Conservation (phyloP, 805 yeast species). For the Saccharomycopsis selenospora region DNA sequence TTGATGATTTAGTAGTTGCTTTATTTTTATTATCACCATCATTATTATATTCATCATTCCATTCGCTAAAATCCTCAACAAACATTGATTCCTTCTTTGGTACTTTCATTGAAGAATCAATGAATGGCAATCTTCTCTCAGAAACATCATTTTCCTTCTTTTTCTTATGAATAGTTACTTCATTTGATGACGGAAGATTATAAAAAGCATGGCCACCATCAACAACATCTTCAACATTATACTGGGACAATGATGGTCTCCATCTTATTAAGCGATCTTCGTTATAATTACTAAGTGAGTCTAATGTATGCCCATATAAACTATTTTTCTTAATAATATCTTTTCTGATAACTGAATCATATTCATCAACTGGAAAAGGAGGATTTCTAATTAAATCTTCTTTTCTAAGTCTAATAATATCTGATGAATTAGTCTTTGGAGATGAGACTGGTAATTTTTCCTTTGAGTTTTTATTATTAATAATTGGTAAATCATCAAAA, state of each 20-base stretch:
- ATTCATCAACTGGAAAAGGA: constrained; percentile 5
- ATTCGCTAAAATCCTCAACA: not conserved
- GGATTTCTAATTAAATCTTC: constrained; percentile 11
- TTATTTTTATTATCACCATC: too few species aligned
- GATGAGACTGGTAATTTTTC: too few species aligned
- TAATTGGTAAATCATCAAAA: too few species aligned
- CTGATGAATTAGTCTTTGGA: constrained; percentile 1
- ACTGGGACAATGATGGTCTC: constrained; percentile 26
- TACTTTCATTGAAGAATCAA: too few species aligned
- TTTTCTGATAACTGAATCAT: constrained; percentile 7
- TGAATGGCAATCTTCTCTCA: too few species aligned
- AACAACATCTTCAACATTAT: constrained; percentile 24
- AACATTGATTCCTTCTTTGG: not conserved
- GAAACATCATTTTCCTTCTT: too few species aligned
- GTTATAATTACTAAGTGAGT: constrained; percentile 21
- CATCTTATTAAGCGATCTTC: constrained; percentile 30
- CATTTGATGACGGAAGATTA: not conserved
- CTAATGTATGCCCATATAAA: constrained; percentile 12
- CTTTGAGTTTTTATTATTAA: too few species aligned
- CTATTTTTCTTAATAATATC: constrained; percentile 10
- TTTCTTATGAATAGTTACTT: too few species aligned
- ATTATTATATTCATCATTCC: too few species aligned
- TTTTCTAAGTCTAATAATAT: not conserved
- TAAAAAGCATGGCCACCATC: constrained; percentile 25
- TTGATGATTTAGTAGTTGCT: too few species aligned